Evolutionary conservation across 2,329 filamentous ascomycete species (phyloP), one percentile per base, ranked within the genome.

Genomic region (Ophioceras dolichostomum): DNA sequence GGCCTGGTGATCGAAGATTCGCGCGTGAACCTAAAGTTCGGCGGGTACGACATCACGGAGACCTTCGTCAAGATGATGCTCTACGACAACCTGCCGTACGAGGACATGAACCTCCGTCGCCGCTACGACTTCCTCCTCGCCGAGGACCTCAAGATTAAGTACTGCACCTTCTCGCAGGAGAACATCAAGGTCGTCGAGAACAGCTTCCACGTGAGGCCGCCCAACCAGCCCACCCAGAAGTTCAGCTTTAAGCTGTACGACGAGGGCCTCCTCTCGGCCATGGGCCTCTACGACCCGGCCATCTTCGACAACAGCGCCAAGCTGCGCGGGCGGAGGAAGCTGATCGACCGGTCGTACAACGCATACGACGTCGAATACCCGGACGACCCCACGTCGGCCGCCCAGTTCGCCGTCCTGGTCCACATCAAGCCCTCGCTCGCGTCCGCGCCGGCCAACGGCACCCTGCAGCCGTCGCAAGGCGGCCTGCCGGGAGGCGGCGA

Each of bases 11-110:
- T 94, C 19, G 91, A 96, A 45, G 89, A 95, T 53, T 98, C 91
- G 13, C 77, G 91, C 13, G 76, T 98, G 54, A 96, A 96, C 55
- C 64, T 98, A 45, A 96, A 98, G 57, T 94, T 82, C 50, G 91
- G 91, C 36, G 91, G 91, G 1, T 79, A 73, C 49, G 91, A 98
- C 57, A 83, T 96, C 27, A 96, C 91, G 0, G 86, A 94, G 49
- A 83, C 85, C 0, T 95, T 98, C 51, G 72, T 94, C 55, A 94
- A 91, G 61, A 96, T 96, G 89, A 87, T 96, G 82, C 74, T 98
- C 3, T 87, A 83, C 58, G 88, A 95, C 56, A 83, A 91, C 50
- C 95, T 98, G 49, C 89, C 93, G 5, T 98, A 98, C 55, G 73
- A 82, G 34, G 88, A 95, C 16, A 93, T 98, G 61, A 94, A 98